Evolutionary conservation across 768 basidiomycete species (phyloP), one percentile per base, ranked within the genome.

Genomic region (Mycena kentingensis): DNA sequence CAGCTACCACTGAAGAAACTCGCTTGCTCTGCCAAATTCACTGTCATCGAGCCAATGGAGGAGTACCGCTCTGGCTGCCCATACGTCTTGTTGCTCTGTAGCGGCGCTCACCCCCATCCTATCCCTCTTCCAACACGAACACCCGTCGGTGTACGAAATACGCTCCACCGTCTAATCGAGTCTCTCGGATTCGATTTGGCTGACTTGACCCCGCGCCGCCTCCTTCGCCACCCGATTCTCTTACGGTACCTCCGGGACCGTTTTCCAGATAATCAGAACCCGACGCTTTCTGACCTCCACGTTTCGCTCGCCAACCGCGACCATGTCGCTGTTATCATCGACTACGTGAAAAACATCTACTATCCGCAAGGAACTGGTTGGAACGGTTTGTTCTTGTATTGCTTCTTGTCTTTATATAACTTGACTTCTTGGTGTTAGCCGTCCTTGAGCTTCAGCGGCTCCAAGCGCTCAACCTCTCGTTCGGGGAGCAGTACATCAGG

Each of bases 61-160:
- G 55, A 54, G 25, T 52, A 46, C 46, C 51, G 54, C 3, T 2
- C 12, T 1, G 35, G 7, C n/a, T 66, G 65, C 42, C 62, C 64
- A 6, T 57, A 42, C 18, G 38, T 60, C 2, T 41, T 65, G 3
- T 27, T 65, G 4, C 52, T 55, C 2, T 22, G 44, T 7, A 24
- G 27, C 16, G 62, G 62, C 1, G 27, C 16, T 4, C 65, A 67
- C 43, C 5, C n/a, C 7, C 65, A 67, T 47, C 65, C 62, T 6
- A 55, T 65, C 25, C 64, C 65, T 7, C 31, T 62, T 6, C 62
- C 57, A 12, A 31, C 15, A 2, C 62, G 61, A 37, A 66, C 65
- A 0, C 64, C 65, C 1, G 49, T 53, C 4, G 3, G 19, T 12
- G 29, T 63, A 2, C 48, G 49, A 2, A 2, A 11, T 4, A 34